Base-by-base conservation (phyloP, 1,284 basidiomycete genomes). In the Salmacisia buchloeana region DNA sequence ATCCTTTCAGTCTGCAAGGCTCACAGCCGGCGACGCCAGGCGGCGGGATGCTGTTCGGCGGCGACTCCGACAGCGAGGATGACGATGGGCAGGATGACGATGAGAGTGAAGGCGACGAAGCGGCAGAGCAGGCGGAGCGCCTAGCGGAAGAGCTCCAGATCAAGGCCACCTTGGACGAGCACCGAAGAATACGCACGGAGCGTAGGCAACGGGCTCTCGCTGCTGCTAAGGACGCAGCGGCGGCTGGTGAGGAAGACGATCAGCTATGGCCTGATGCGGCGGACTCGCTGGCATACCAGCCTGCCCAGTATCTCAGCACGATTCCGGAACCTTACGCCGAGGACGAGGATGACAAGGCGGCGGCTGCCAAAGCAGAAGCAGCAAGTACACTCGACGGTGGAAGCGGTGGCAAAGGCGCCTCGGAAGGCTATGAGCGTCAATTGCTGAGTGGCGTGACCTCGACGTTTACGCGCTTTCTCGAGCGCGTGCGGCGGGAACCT, bases 101-200 rank as follows among this genome's bases (percentile, higher is more conserved):
- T 1, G 65, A 63, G 25, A 61, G 69, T 1, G 62, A 49, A 13
- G 61, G 67, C 35, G 70, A 75, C 25, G 68, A 71, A 57, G 72
- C 71, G 2, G 70, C 33, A 1, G 61, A 63, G 3, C 43, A 39
- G 38, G 34, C 34, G 10, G 39, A 68, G 36, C 69, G 74, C 2
- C 60, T 77, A 3, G 77, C 71, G 2, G 77, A 79, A 61, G 77
- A 79, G 60, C 58, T 74, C 0, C 72, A 74, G 0, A 73, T 79
- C 63, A 79, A 78, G 65, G 74, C 75, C 9, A 74, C 70, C 0
- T 60, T 79, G 3, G 65, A 64, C 1, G 64, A 62, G 21, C 64
- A 54, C 29, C 27, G 27, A 1, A 54, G 49, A 54, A 54, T 54
- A 54, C 49, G 49, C 31, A 31, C 49, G 9, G 49, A 54, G 18